Conservation (phyloP, 2,329 filamentous ascomycete species). For the Achaetomium macrosporum region DNA sequence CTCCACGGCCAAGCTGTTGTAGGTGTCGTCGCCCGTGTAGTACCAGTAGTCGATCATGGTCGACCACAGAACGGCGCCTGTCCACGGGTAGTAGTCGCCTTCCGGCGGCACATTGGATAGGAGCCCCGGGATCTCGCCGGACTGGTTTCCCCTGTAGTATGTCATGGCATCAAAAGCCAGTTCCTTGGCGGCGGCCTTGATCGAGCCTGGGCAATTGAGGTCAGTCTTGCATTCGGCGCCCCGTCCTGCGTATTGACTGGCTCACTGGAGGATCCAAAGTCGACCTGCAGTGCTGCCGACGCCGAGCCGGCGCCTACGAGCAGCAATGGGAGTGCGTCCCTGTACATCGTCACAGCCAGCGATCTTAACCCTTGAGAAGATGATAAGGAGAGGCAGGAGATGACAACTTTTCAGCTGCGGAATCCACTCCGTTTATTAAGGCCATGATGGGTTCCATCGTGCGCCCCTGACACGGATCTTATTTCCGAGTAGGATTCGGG, state of each 20-base stretch:
- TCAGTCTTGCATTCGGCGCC: neutral
- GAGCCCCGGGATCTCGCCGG: constrained; percentile 47
- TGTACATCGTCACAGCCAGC: neutral
- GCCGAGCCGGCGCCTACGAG: constrained; percentile 8
- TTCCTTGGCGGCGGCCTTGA: constrained; percentile 15
- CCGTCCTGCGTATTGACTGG: neutral
- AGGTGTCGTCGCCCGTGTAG: constrained; percentile 55
- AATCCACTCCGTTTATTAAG: too few relatives aligned
- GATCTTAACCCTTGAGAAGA: neutral
- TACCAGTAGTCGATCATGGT: constrained; percentile 37
- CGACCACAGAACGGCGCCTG: constrained; percentile 61
- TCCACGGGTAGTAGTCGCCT: constrained; percentile 66
- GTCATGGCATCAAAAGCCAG: constrained; percentile 17
- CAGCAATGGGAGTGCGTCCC: constrained; percentile 1
- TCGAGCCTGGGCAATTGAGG: constrained; percentile 4
- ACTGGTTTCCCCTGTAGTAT: constrained; percentile 18
- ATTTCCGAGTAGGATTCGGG: neutral
- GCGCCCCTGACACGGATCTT: too few relatives aligned
- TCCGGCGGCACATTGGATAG: constrained; percentile 24
- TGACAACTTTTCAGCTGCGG: too few relatives aligned
- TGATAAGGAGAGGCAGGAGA: neutral
- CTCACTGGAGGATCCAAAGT: constrained; percentile 15
- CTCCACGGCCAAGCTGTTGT: constrained; percentile 51
- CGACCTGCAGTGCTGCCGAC: constrained; percentile 17
- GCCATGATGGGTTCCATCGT: too few relatives aligned